Evolutionary conservation across 2,329 filamentous ascomycete species (phyloP).

Genomic region (Calonectria pauciramosa): DNA sequence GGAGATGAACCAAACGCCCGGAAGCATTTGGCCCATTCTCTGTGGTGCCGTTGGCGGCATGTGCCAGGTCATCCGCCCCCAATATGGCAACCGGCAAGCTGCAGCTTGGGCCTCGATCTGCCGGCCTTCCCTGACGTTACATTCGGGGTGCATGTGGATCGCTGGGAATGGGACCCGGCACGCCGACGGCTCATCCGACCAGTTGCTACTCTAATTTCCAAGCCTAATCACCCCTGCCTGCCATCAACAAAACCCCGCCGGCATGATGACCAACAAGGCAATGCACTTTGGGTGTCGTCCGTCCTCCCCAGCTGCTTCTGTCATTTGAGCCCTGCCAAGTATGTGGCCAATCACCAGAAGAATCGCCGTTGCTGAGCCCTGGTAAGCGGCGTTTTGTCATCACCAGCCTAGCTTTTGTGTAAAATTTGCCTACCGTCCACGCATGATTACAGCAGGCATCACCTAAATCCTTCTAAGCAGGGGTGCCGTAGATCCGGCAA

Average conservation of each 20-base stretch:
- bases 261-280: neutral
- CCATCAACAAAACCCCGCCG: neutral
- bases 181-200: neutral
- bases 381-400: conserved; percentile 2
- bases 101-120: neutral
- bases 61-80: neutral
- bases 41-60: neutral
- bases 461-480: neutral
- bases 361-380: too few relatives aligned
- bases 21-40: neutral
- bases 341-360: neutral
- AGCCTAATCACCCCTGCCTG: neutral
- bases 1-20: neutral
- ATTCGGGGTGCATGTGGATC: neutral
- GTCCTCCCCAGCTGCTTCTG: neutral
- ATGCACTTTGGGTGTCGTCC: neutral
- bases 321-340: neutral
- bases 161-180: conserved; percentile 2
- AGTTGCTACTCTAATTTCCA: neutral
- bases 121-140: neutral
- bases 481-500: neutral
- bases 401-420: neutral
- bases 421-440: neutral
- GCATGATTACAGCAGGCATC: neutral
- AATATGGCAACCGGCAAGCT: neutral